Conservation (phyloP, 805 yeast genomes). For the Sugiyamaella lignohabitans region DNA sequence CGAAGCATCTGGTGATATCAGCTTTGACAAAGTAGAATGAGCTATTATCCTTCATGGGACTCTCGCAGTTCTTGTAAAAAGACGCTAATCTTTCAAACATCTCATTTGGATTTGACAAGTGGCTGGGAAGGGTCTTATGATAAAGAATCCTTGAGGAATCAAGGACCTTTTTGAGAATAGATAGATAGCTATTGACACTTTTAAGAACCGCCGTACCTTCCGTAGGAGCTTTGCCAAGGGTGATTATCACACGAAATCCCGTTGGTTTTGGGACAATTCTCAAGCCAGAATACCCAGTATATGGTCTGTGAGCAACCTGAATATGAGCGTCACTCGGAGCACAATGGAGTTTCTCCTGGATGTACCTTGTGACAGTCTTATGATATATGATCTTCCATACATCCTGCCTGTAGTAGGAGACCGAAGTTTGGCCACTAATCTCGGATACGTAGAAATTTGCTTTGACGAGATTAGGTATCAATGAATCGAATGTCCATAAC, state of each 20-base stretch:
- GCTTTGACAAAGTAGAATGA: constrained; percentile 52
- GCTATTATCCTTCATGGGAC: neutral
- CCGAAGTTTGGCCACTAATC: constrained; percentile 34
- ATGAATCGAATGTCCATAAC: constrained; percentile 49
- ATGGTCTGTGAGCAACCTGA: too few relatives aligned
- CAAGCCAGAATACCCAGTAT: constrained; percentile 22
- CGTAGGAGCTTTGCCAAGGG: constrained; percentile 7
- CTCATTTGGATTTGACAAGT: neutral
- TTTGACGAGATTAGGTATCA: constrained; percentile 43
- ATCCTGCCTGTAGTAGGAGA: constrained; percentile 50
- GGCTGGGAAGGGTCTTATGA: neutral
- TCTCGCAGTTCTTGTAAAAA: neutral
- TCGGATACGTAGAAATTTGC: constrained; percentile 66
- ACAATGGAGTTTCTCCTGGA: constrained; percentile 26
- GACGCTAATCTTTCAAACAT: neutral
- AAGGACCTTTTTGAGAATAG: constrained; percentile 8
- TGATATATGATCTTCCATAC: constrained; percentile 46
- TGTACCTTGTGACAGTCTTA: constrained; percentile 38
- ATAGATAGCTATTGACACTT: constrained; percentile 24
- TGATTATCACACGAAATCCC: constrained; percentile 31
- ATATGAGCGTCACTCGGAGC: too few relatives aligned
- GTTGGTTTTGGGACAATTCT: constrained; percentile 53
- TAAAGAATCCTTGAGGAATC: neutral
- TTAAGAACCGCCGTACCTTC: neutral
- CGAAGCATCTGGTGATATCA: constrained; percentile 75